Base-by-base conservation (phyloP, 495 filamentous ascomycete species). In the Aspergillus ellipticus region DNA sequence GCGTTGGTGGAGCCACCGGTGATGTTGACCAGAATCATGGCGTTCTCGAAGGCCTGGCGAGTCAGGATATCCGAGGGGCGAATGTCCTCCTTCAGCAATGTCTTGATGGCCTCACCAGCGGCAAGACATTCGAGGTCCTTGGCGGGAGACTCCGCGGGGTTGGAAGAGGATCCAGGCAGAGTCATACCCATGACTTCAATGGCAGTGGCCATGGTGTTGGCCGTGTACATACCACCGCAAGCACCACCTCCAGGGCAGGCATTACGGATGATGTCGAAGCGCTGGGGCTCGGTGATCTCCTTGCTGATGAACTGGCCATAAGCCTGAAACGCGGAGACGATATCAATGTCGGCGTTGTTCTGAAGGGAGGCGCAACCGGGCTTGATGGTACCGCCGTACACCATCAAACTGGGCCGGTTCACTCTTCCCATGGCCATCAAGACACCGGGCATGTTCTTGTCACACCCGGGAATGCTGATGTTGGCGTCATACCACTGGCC, bases 381-480 rank as follows among this genome's bases (percentile, higher is more conserved):
- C 74, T 89, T 86, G 74, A 97, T 97, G 42, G 88, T 89, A 55
- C 93, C 93, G 57, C 93, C 93, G 71, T 98, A 98, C 26, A 98
- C 88, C 93, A 98, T 97, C 60, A 98, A 69, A 52, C 87, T 88
- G 22, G 93, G 93, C 45, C 94, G 79, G 76, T 98, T 97, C 62
- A 96, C 84, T 48, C 93, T 81, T 24, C 90, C 92, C 92, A 97
- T 97, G 43, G 92, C 94, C 77, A 98, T 98, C 55, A 97, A 74
- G 31, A 97, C 94, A 74, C 93, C 93, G 4, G 93, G 93, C 92
- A 98, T 96, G 74, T 98, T 98, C 85, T 98, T 98, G 80, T 98
- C 93, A 73, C 93, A 98, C 31, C 93, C 93, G n/a, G 93, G 93
- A 63, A 98, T 89, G 17, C 89, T 94, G 67, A 98, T 90, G 68